These are phyloP conservation scores for Neofusicoccum umdonicola DNA, from an alignment of 2,329 filamentous ascomycete species.

Conservation along the genomic window DNA sequence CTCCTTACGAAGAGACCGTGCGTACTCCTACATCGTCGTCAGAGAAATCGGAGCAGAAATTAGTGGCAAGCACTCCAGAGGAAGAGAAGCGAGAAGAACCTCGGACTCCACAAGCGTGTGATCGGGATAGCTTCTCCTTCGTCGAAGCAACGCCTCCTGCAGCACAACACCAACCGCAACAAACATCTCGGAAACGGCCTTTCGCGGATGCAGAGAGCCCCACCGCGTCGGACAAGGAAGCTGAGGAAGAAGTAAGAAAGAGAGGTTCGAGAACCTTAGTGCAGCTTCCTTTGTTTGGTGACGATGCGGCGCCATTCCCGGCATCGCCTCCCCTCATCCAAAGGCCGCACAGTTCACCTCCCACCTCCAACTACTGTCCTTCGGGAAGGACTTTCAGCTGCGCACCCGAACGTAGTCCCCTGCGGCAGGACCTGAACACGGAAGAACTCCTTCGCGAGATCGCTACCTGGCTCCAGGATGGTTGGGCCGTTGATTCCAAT, in stretches of 20 bases:
- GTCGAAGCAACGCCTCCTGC: neutral
- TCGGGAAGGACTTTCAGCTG: too few species aligned
- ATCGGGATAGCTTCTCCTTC: neutral
- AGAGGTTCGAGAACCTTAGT: neutral
- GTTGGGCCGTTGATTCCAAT: neutral
- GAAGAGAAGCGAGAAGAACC: neutral
- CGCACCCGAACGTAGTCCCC: too few species aligned
- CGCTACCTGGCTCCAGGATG: constrained; percentile 7
- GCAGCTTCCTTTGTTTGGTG: neutral
- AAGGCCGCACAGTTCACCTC: neutral
- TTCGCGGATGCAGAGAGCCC: neutral
- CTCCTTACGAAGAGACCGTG: neutral
- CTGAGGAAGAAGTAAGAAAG: neutral
- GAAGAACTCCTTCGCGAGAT: neutral
- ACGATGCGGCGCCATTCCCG: neutral
- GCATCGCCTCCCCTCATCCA: neutral
- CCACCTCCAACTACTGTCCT: neutral
- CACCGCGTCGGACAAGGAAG: neutral
- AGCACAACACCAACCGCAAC: neutral
- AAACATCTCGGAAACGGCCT: neutral
- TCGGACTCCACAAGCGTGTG: neutral
- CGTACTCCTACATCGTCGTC: neutral
- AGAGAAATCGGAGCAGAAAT: neutral
- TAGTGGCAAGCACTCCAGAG: neutral
- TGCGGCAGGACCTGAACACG: neutral